A percentile compares a stretch with the other conserved stretches of the same genome.
Conservation (phyloP, 805 yeast species). For the Candida germanica region DNA sequence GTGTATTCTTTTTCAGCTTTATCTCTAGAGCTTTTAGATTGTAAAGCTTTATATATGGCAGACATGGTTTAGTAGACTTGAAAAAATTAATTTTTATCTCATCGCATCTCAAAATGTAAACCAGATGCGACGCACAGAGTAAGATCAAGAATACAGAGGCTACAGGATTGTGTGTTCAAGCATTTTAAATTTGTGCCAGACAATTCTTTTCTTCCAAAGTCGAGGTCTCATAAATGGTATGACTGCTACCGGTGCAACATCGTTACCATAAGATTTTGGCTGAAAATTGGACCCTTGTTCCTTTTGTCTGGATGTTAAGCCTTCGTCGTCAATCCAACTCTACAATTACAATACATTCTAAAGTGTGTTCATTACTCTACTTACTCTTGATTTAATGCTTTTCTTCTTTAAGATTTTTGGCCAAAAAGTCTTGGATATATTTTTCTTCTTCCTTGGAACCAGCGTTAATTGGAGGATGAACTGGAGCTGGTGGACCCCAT, state of each 20-base stretch:
- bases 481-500: conserved; percentile 60
- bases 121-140: too few relatives aligned
- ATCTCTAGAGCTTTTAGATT: conserved; percentile 45
- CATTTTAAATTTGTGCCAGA: too few relatives aligned
- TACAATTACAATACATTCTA: too few relatives aligned
- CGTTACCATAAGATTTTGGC: too few relatives aligned
- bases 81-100: conserved; percentile 13
- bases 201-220: too few relatives aligned
- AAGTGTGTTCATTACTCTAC: conserved; percentile 1
- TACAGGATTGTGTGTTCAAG: too few relatives aligned
- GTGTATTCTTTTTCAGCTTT: conserved; percentile 40
- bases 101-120: conserved; percentile 12
- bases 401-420: conserved; percentile 41
- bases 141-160: too few relatives aligned
- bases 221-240: too few relatives aligned
- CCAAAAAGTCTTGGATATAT: conserved; percentile 68
- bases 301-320: too few relatives aligned
- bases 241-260: too few relatives aligned
- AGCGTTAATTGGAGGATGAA: conserved; percentile 70
- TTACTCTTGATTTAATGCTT: conserved; percentile 20
- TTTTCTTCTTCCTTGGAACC: conserved; percentile 84
- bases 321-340: too few relatives aligned
- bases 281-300: too few relatives aligned
- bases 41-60: conserved; percentile 46
- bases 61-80: conserved; percentile 26